phyloP scores from a whole-genome alignment of 1,284 basidiomycete genomes.

The Cutaneotrichosporon arboriforme region DNA sequence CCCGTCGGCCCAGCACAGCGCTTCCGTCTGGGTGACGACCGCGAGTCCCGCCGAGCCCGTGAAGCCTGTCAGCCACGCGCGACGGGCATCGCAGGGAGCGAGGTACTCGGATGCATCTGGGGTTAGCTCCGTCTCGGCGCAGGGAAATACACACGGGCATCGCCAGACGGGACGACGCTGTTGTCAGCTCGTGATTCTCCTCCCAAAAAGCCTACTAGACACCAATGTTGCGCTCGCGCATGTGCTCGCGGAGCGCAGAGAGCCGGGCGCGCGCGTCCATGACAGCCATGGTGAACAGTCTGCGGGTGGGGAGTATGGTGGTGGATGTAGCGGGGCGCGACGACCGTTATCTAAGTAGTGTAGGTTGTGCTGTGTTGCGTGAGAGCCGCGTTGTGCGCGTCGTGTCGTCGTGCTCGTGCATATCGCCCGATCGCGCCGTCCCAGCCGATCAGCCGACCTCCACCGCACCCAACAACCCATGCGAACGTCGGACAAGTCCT shows the following conservation, averaged over 20 bases:
- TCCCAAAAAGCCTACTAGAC: slow-evolving; percentile 13
- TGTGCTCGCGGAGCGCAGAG: slow-evolving; percentile 16
- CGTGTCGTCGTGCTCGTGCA: no score
- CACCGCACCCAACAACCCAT: no score
- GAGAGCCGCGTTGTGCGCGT: no score
- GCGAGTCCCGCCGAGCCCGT: slow-evolving; percentile 88
- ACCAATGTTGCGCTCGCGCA: slow-evolving; percentile 22
- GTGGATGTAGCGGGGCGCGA: neutral
- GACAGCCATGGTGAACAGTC: slow-evolving; percentile 9
- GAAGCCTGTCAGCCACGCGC: slow-evolving; percentile 86
- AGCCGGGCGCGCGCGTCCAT: slow-evolving; percentile 19
- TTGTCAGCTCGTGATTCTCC: slow-evolving; percentile 8
- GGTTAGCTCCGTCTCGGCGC: neutral
- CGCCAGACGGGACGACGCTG: slow-evolving; percentile 73
- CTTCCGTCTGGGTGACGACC: slow-evolving; percentile 65
- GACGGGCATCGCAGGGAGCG: slow-evolving; percentile 72
- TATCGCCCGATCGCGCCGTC: no score
- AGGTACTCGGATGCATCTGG: slow-evolving; percentile 86
- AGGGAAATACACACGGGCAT: slow-evolving; percentile 67
- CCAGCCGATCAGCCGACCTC: no score
- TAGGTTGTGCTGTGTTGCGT: no score
- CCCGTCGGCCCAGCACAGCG: slow-evolving; percentile 69
- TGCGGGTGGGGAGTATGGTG: slow-evolving; percentile 12
- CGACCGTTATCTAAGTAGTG: no score
- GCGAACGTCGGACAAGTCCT: no score